Evolutionary conservation across 1,284 basidiomycete species (phyloP).

Genomic region (Afroboletus lepidellus): DNA sequence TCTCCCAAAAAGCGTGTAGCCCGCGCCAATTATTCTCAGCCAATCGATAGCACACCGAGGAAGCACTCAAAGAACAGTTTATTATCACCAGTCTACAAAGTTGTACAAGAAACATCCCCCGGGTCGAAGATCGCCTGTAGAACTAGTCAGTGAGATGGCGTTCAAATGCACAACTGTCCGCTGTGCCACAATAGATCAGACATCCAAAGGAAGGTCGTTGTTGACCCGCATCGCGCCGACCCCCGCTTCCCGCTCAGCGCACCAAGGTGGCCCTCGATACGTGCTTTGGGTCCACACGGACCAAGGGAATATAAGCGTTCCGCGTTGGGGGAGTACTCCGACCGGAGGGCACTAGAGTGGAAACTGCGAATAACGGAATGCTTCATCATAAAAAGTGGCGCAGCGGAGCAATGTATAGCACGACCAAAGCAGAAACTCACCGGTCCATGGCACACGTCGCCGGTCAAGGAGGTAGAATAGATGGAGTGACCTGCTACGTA

Average conservation of each 20-base stretch:
- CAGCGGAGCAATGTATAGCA: constrained; percentile 12
- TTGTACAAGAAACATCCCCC: neutral
- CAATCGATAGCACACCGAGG: too few species aligned
- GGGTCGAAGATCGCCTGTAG: constrained; percentile 7
- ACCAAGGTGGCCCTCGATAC: constrained; percentile 59
- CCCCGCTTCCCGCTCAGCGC: constrained; percentile 66
- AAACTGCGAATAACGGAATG: constrained; percentile 73
- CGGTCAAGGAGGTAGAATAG: neutral
- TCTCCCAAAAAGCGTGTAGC: too few species aligned
- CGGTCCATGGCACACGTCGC: neutral
- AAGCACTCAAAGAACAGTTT: neutral
- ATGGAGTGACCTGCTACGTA: constrained; percentile 1
- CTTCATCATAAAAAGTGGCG: constrained; percentile 53
- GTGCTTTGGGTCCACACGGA: constrained; percentile 64
- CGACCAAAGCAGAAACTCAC: constrained; percentile 30
- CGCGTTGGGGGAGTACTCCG: constrained; percentile 66
- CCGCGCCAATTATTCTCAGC: too few species aligned
- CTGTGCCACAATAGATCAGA: constrained; percentile 50
- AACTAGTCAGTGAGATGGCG: constrained; percentile 5
- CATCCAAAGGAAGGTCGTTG: constrained; percentile 72
- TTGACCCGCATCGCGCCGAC: constrained; percentile 56
- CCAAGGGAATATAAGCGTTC: constrained; percentile 59
- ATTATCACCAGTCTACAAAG: constrained; percentile 5
- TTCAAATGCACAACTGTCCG: constrained; percentile 1
- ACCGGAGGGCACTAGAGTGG: constrained; percentile 64